Conservation (phyloP, 805 yeast species). For the Metschnikowia lochheadii region DNA sequence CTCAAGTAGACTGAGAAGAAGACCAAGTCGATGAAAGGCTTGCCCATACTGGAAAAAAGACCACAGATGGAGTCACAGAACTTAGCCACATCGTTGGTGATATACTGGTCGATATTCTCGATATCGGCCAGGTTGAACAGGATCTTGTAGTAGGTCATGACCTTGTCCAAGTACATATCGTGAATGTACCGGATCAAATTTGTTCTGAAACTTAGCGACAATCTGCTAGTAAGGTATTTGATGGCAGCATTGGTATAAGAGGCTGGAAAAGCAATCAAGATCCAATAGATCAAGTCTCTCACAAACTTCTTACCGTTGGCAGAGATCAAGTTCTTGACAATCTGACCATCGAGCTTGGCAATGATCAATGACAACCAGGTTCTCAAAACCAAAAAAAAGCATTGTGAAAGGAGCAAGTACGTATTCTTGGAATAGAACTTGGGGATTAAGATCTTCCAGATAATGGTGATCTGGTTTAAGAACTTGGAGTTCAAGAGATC, state of each 20-base stretch:
- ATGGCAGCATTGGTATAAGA: conserved; percentile 89
- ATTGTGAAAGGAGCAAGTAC: conserved; percentile 61
- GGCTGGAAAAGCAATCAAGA: conserved; percentile 87
- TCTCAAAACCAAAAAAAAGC: conserved; percentile 69
- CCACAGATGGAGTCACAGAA: conserved; percentile 80
- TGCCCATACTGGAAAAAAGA: conserved; percentile 83
- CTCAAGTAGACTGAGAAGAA: conserved; percentile 81
- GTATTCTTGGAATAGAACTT: conserved; percentile 63
- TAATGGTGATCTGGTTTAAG: conserved; percentile 64
- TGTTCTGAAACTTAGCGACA: conserved; percentile 81
- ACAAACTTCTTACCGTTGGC: conserved; percentile 72
- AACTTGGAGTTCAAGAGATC: conserved; percentile 55
- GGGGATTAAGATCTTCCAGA: conserved; percentile 84
- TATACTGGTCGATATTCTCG: conserved; percentile 79
- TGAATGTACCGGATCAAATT: conserved; percentile 81
- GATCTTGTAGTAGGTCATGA: conserved; percentile 78
- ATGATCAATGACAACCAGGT: conserved; percentile 85
- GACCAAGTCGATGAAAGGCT: conserved; percentile 82
- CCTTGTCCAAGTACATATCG: conserved; percentile 79
- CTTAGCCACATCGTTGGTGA: conserved; percentile 77
- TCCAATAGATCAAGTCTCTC: conserved; percentile 81
- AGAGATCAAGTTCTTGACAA: conserved; percentile 82
- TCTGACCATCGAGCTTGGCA: conserved; percentile 88
- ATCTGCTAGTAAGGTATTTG: conserved; percentile 68
- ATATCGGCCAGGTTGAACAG: conserved; percentile 52